Conservation (phyloP, 257 asterid genomes). For the Solanum chaucha region DNA sequence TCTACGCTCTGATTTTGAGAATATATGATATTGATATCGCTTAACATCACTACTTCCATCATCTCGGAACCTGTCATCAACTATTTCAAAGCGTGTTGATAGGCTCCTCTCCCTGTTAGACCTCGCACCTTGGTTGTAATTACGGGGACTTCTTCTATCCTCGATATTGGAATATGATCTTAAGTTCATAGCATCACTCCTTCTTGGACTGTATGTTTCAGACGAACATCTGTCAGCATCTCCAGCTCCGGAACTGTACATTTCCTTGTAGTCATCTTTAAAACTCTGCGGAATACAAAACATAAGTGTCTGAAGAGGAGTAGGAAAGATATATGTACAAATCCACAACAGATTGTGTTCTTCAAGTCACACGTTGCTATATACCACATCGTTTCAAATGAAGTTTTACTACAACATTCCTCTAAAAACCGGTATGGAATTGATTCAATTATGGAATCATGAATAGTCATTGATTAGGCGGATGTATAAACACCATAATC, state of each 20-base stretch:
- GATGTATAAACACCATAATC: not conserved
- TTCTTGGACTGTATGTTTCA: conserved; percentile 14
- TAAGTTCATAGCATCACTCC: conserved; percentile 18
- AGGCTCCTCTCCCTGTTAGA: conserved; percentile 28
- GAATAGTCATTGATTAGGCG: not conserved
- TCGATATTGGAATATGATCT: conserved; percentile 29
- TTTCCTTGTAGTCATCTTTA: conserved; percentile 14
- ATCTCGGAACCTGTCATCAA: conserved; percentile 85
- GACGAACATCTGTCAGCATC: conserved; percentile 8
- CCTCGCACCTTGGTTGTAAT: conserved; percentile 12
- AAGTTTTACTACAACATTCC: too few relatives aligned
- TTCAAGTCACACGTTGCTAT: not conserved
- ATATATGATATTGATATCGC: conserved; percentile 25
- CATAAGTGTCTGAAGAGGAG: not conserved
- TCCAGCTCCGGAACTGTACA: not conserved
- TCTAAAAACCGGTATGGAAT: too few relatives aligned
- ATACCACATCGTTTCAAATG: not conserved
- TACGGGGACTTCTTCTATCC: conserved; percentile 44
- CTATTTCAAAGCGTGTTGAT: conserved; percentile 58
- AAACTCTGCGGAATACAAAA: not conserved
- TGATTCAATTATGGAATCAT: too few relatives aligned
- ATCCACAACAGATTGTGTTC: not conserved
- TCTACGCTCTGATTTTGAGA: conserved; percentile 17
- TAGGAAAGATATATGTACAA: not conserved
- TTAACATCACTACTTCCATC: conserved; percentile 36